Percentiles rank a stretch among this genome's conserved stretches.
Evolutionary conservation across 306 rosid species (phyloP).

Genomic region (Albizia julibrissin): DNA sequence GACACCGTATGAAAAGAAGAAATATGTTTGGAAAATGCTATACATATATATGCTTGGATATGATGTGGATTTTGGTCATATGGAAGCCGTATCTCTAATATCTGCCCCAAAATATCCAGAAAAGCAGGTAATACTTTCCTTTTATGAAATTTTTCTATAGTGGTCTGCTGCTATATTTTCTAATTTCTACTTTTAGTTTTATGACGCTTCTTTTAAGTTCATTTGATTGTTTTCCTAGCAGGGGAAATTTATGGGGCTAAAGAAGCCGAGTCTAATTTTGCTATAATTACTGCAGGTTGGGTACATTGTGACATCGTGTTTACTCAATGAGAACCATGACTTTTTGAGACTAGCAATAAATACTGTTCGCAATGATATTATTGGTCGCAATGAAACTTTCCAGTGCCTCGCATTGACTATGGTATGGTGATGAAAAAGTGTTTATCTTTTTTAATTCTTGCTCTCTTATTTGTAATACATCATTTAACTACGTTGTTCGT

Average conservation of each 20-base stretch:
- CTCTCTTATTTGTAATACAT: slow-evolving; percentile 22
- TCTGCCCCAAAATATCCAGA: slow-evolving; percentile 99
- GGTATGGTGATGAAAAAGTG: slow-evolving; percentile 60
- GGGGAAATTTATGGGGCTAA: slow-evolving; percentile 25
- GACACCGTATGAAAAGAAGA: slow-evolving; percentile 95
- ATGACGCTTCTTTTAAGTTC: slow-evolving; percentile 20
- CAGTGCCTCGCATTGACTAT: slow-evolving; percentile 97
- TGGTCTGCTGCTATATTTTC: neutral
- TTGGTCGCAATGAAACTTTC: slow-evolving; percentile 98
- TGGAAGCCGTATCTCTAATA: slow-evolving; percentile 99
- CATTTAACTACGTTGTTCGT: neutral
- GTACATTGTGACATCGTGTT: slow-evolving; percentile 91
- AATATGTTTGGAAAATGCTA: slow-evolving; percentile 99
- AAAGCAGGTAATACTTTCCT: slow-evolving; percentile 68
- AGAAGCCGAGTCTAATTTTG: slow-evolving; percentile 33
- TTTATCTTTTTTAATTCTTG: slow-evolving; percentile 16
- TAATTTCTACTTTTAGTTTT: neutral
- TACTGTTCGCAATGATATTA: slow-evolving; percentile 95
- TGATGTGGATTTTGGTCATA: slow-evolving; percentile 99
- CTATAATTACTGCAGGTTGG: slow-evolving; percentile 83
- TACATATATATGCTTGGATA: slow-evolving; percentile 96
- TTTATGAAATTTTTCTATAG: slow-evolving; percentile 1
- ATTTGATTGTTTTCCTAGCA: slow-evolving; percentile 24
- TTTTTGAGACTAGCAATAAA: slow-evolving; percentile 97
- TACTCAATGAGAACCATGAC: slow-evolving; percentile 99